Evolutionary conservation across 495 filamentous ascomycete species (phyloP).

Genomic region (Penicillium arizonense): DNA sequence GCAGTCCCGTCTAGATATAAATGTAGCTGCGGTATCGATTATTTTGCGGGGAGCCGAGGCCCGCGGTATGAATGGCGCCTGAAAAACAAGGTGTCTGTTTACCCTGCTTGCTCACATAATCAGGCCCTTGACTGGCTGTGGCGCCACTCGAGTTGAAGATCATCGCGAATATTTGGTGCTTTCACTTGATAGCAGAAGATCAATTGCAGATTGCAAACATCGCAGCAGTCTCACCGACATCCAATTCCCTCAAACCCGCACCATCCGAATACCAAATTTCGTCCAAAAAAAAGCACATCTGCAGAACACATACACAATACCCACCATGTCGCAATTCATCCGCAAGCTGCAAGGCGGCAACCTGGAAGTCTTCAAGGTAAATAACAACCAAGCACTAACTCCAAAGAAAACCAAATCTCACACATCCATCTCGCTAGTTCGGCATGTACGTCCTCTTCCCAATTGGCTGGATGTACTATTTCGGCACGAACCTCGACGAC

Average conservation of each 20-base stretch:
- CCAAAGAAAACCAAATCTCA: background rate
- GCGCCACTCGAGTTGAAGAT: slow-evolving; percentile 14
- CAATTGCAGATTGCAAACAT: background rate
- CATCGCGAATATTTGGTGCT: slow-evolving; percentile 3
- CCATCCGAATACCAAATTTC: background rate
- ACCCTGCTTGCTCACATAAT: slow-evolving; percentile 10
- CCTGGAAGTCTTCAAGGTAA: slow-evolving; percentile 94
- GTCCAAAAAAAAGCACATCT: background rate
- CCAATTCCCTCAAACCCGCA: background rate
- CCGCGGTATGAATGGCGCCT: slow-evolving; percentile 13
- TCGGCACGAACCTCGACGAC: slow-evolving; percentile 95
- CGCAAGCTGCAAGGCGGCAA: slow-evolving; percentile 70
- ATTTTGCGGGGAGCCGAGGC: slow-evolving; percentile 43
- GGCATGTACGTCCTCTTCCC: slow-evolving; percentile 98
- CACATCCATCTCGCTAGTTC: slow-evolving; percentile 55
- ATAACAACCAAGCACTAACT: slow-evolving; percentile 10
- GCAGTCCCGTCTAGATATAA: background rate
- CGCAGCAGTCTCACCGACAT: background rate
- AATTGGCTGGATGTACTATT: slow-evolving; percentile 99
- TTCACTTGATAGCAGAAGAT: background rate
- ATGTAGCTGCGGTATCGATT: background rate
- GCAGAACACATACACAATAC: slow-evolving; percentile 4
- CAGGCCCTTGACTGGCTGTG: slow-evolving; percentile 17
- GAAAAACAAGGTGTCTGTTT: slow-evolving; percentile 21
- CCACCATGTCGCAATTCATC: slow-evolving; percentile 39